phyloP scores from a whole-genome alignment of 1,139 yeast genomes.

The Candida frijolesensis region DNA sequence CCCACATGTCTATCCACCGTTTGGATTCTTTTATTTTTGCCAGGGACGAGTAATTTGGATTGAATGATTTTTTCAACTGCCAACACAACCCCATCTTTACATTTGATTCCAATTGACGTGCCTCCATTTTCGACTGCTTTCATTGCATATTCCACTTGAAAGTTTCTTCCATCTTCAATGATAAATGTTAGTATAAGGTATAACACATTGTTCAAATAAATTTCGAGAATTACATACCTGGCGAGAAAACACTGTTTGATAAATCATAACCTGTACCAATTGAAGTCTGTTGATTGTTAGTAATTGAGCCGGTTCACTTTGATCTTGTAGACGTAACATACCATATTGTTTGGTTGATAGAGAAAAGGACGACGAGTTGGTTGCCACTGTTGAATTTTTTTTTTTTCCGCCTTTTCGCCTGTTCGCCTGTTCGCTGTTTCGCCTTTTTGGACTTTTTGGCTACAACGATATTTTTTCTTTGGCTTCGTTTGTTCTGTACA shows the following conservation, averaged over 20 bases:
- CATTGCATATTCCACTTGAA: slow-evolving; percentile 97
- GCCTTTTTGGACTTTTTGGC: too few species aligned
- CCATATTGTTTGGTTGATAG: background rate
- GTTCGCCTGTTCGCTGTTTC: too few species aligned
- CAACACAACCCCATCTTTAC: slow-evolving; percentile 88
- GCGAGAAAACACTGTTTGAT: slow-evolving; percentile 83
- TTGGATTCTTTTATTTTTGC: slow-evolving; percentile 86
- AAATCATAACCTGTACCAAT: slow-evolving; percentile 98
- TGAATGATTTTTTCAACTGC: slow-evolving; percentile 94
- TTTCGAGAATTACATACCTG: slow-evolving; percentile 28
- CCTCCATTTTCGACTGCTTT: slow-evolving; percentile 98
- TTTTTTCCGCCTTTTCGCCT: background rate
- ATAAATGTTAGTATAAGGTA: slow-evolving; percentile 12
- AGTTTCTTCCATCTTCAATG: slow-evolving; percentile 81
- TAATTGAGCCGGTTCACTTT: background rate
- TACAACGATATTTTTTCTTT: background rate
- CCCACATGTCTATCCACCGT: slow-evolving; percentile 94
- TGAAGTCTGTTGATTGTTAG: slow-evolving; percentile 52
- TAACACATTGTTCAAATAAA: background rate
- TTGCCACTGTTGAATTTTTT: slow-evolving; percentile 15
- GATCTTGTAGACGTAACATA: too few species aligned
- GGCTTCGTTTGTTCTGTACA: background rate
- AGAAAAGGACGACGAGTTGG: background rate
- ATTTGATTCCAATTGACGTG: slow-evolving; percentile 90
- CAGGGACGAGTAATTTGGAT: slow-evolving; percentile 87